Conservation (phyloP, 805 yeast genomes). For the Candida xyloterini region DNA sequence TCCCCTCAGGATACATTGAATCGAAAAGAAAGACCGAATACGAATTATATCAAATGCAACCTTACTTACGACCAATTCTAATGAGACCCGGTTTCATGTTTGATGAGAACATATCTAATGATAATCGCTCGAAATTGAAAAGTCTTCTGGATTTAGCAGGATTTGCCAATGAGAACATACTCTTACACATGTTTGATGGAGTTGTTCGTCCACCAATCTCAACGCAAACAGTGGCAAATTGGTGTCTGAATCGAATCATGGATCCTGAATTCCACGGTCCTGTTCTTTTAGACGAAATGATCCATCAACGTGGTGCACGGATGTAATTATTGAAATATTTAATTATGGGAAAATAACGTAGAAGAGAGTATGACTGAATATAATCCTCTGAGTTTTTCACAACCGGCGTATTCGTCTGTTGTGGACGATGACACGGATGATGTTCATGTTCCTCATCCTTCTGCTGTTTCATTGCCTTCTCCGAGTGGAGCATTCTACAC, state of each 20-base stretch:
- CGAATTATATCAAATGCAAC: slow-evolving; percentile 39
- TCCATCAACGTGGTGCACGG: slow-evolving; percentile 9
- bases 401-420: slow-evolving; percentile 2
- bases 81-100: slow-evolving; percentile 84
- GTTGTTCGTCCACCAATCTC: slow-evolving; percentile 61
- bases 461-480: slow-evolving; percentile 17
- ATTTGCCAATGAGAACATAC: slow-evolving; percentile 40
- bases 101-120: slow-evolving; percentile 42
- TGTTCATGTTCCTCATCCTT: slow-evolving; percentile 1
- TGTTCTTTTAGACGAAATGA: slow-evolving; percentile 52
- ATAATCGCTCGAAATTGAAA: slow-evolving; percentile 42
- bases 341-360: neutral
- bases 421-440: slow-evolving; percentile 5
- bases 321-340: neutral
- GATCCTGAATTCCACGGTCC: slow-evolving; percentile 54
- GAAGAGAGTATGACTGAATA: neutral
- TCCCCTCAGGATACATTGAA: slow-evolving; percentile 68
- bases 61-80: slow-evolving; percentile 57
- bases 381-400: neutral
- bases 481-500: slow-evolving; percentile 13
- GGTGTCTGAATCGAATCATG: slow-evolving; percentile 51
- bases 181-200: slow-evolving; percentile 44
- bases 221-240: slow-evolving; percentile 65
- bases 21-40: slow-evolving; percentile 78
- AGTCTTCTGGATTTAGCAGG: slow-evolving; percentile 42